Percentiles rank a stretch among this genome's conserved stretches.
phyloP scores from a whole-genome alignment of 352 stramenopile species.

The Globisporangium solare region DNA sequence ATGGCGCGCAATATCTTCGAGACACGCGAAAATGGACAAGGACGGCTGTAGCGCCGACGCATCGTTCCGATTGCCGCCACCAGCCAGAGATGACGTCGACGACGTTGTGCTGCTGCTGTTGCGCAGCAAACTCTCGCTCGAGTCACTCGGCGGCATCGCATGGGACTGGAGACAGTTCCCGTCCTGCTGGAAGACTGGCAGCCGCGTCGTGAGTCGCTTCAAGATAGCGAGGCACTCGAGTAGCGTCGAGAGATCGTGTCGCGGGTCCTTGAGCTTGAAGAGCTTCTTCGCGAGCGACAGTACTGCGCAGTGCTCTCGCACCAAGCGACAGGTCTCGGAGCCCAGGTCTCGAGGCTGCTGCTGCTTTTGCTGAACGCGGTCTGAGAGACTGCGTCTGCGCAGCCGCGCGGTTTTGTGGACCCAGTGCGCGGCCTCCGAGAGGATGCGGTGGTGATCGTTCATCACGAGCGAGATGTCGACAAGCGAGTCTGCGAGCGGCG shows the following conservation, averaged over 20 bases:
- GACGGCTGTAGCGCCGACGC: slow-evolving; percentile 16
- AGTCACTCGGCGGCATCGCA: slow-evolving; percentile 12
- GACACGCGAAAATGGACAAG: slow-evolving; percentile 36
- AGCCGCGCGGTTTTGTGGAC: slow-evolving; percentile 34
- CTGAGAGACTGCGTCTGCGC: slow-evolving; percentile 1
- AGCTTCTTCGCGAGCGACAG: slow-evolving; percentile 40
- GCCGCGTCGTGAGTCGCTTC: slow-evolving; percentile 21
- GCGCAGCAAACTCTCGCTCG: slow-evolving; percentile 12
- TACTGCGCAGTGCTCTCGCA: slow-evolving; percentile 51
- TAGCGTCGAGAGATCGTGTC: slow-evolving; percentile 39
- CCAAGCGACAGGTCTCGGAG: slow-evolving; percentile 40
- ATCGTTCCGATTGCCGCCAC: slow-evolving; percentile 9
- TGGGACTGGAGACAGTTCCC: background rate
- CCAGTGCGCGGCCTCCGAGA: slow-evolving; percentile 45
- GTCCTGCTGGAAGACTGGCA: slow-evolving; percentile 24
- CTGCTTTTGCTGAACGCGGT: slow-evolving; percentile 1
- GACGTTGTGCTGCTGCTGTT: slow-evolving; percentile 10
- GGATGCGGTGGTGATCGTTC: slow-evolving; percentile 63
- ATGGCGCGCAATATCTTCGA: slow-evolving; percentile 49
- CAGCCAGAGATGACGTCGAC: slow-evolving; percentile 5
- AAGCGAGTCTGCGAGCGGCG: slow-evolving; percentile 48
- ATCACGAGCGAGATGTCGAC: slow-evolving; percentile 75
- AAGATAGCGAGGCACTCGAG: slow-evolving; percentile 56
- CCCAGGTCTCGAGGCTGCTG: slow-evolving; percentile 22
- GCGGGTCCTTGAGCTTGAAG: slow-evolving; percentile 50